Evolutionary conservation across 768 basidiomycete species (phyloP).

Genomic region (Pholiota molesta): DNA sequence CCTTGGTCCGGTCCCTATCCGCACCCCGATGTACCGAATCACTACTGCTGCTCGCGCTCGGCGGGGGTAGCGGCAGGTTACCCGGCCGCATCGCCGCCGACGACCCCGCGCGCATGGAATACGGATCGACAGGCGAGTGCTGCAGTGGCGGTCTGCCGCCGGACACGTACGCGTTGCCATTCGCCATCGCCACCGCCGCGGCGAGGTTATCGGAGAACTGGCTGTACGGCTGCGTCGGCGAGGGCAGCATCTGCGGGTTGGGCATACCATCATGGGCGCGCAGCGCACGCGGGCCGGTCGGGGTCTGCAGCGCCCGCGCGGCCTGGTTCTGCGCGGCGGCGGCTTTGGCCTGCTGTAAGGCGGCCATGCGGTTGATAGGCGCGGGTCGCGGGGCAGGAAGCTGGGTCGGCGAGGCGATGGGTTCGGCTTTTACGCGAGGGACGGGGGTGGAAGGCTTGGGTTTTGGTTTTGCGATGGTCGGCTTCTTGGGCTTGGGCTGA

Average conservation of each 20-base stretch:
- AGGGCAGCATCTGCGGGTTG: constrained; percentile 29
- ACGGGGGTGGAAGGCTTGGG: constrained; percentile 6
- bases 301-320: constrained; percentile 7
- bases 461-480: constrained; percentile 2
- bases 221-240: constrained; percentile 25
- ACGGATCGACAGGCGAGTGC: neutral
- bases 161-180: neutral
- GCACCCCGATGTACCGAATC: neutral
- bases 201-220: constrained; percentile 13
- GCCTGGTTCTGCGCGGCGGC: constrained; percentile 16
- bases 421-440: constrained; percentile 18
- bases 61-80: constrained; percentile 1
- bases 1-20: neutral
- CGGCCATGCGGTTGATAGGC: constrained; percentile 24
- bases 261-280: neutral
- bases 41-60: constrained; percentile 4
- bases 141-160: too few species aligned
- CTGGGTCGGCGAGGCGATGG: neutral
- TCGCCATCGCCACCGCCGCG: constrained; percentile 4
- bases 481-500: constrained; percentile 11
- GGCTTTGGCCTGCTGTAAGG: constrained; percentile 27
- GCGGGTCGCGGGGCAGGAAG: constrained; percentile 11
- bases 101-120: neutral
- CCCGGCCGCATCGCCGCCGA: neutral
- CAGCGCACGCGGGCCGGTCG: constrained; percentile 2